Evolutionary conservation across 768 basidiomycete genomes (phyloP).

Genomic region (Clitopilus hobsonii): DNA sequence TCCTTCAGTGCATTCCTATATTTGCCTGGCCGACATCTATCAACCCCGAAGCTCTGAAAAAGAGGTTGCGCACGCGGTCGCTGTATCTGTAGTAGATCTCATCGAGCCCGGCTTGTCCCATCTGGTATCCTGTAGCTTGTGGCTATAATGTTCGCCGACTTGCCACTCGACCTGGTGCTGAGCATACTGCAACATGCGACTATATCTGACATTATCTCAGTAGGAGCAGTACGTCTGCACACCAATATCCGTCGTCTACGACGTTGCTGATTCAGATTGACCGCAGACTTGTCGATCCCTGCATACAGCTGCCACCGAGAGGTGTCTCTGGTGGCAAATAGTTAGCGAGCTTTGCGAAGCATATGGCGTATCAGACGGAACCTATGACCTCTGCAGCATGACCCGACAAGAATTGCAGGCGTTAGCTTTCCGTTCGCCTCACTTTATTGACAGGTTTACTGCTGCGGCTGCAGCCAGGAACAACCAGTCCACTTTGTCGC

Average conservation of each 20-base stretch:
- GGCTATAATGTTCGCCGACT: not conserved
- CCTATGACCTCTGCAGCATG: not conserved
- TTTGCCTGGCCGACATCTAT: too few relatives aligned
- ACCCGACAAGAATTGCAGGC: not conserved
- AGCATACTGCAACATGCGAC: not conserved
- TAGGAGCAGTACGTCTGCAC: not conserved
- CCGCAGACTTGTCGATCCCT: not conserved
- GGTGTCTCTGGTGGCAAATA: not conserved
- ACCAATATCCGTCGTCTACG: not conserved
- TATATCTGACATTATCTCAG: not conserved
- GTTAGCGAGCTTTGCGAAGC: not conserved
- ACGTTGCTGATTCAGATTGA: too few relatives aligned
- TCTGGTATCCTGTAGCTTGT: too few relatives aligned
- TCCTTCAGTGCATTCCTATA: too few relatives aligned
- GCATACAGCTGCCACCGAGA: not conserved
- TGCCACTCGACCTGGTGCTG: not conserved
- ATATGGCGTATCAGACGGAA: not conserved
- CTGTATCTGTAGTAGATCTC: too few relatives aligned
- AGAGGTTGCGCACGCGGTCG: too few relatives aligned
- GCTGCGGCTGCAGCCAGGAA: not conserved
- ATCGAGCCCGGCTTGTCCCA: too few relatives aligned
- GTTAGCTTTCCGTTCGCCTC: not conserved
- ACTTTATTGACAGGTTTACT: not conserved
- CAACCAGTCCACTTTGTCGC: not conserved
- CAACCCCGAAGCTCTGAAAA: too few relatives aligned